These are phyloP conservation scores for Suillus spraguei DNA, from an alignment of 768 basidiomycete genomes.

Conservation along the genomic window DNA sequence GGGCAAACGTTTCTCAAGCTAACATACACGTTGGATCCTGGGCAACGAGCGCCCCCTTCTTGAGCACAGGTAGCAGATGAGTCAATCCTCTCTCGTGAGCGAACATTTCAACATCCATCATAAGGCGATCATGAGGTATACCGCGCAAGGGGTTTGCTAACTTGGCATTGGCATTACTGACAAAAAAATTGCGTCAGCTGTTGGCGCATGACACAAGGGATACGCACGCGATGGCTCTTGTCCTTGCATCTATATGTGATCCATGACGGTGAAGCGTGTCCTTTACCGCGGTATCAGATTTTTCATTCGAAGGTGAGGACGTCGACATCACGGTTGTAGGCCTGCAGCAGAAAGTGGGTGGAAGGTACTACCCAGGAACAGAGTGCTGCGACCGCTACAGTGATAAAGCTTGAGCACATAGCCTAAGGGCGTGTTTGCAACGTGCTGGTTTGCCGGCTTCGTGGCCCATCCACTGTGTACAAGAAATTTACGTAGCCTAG, in stretches of 20 bases:
- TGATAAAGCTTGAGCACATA: neutral
- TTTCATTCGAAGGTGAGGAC: slow-evolving; percentile 25
- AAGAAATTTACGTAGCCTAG: too few relatives aligned
- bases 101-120: slow-evolving; percentile 64
- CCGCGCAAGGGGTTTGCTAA: slow-evolving; percentile 62
- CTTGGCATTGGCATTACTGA: slow-evolving; percentile 41
- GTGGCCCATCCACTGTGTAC: too few relatives aligned
- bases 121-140: slow-evolving; percentile 59
- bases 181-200: neutral
- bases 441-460: too few relatives aligned
- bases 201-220: neutral
- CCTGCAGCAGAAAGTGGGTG: neutral
- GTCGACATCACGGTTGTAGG: slow-evolving; percentile 15
- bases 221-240: slow-evolving; percentile 23
- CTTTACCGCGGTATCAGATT: slow-evolving; percentile 12
- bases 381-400: neutral
- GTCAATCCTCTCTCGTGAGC: slow-evolving; percentile 43
- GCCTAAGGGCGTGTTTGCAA: too few relatives aligned
- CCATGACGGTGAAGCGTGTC: slow-evolving; percentile 13
- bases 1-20: slow-evolving; percentile 42
- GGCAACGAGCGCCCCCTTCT: slow-evolving; percentile 77
- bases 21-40: slow-evolving; percentile 57
- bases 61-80: slow-evolving; percentile 48
- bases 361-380: neutral
- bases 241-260: slow-evolving; percentile 20